Evolutionary conservation across 768 basidiomycete genomes (phyloP).

Genomic region (Boletus sp.): DNA sequence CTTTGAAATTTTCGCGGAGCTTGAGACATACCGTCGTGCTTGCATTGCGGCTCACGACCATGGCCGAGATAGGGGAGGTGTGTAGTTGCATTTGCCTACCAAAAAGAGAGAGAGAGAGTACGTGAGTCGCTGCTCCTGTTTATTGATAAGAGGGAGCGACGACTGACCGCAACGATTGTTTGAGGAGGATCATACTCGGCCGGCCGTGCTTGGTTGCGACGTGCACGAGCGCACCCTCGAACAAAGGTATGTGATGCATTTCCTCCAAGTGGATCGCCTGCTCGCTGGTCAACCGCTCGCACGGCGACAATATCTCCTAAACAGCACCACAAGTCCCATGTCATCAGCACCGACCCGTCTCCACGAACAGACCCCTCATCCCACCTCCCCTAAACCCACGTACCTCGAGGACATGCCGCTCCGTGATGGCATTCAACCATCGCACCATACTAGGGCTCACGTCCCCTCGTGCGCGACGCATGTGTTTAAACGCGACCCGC

Average conservation of each 20-base stretch:
- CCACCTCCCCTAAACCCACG: neutral
- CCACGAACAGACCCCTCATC: neutral
- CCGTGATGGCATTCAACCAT: conserved; percentile 14
- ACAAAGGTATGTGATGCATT: conserved; percentile 45
- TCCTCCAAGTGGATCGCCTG: conserved; percentile 50
- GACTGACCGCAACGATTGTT: conserved; percentile 23
- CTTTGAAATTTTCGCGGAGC: conserved; percentile 20
- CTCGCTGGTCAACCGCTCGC: conserved; percentile 44
- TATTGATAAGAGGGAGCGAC: too few species aligned
- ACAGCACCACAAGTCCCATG: neutral
- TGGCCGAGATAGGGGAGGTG: conserved; percentile 28
- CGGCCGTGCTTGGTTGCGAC: conserved; percentile 35
- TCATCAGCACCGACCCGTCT: neutral
- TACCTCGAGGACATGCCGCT: conserved; percentile 20
- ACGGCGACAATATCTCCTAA: conserved; percentile 53
- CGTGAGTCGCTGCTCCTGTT: too few species aligned
- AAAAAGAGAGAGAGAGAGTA: neutral
- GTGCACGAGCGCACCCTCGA: conserved; percentile 37
- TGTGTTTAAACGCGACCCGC: conserved; percentile 40
- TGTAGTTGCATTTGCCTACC: conserved; percentile 26
- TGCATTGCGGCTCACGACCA: conserved; percentile 57
- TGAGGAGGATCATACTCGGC: conserved; percentile 37
- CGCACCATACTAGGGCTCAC: neutral
- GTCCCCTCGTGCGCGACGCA: conserved; percentile 3
- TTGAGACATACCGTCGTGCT: conserved; percentile 54